A percentile compares a stretch with the other conserved stretches of the same genome.
These are phyloP conservation scores for Collybia sp. DNA, from an alignment of 768 basidiomycete genomes.

Conservation along the genomic window DNA sequence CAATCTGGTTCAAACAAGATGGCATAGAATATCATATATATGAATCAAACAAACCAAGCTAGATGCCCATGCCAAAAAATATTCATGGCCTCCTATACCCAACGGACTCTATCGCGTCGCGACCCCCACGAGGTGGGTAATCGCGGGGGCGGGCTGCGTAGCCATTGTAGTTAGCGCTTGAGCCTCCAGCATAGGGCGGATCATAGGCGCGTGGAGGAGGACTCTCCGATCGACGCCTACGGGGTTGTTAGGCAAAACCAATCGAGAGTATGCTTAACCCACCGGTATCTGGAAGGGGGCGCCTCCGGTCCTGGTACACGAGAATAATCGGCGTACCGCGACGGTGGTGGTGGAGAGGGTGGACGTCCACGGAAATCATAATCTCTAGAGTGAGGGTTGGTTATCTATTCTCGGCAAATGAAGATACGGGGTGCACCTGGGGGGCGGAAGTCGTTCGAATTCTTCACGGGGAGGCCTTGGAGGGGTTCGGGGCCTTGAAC, in stretches of 20 bases:
- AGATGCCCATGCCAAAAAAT: conserved; percentile 5
- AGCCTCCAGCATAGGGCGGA: conserved; percentile 33
- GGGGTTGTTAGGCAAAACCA: neutral
- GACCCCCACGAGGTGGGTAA: conserved; percentile 46
- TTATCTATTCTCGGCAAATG: neutral
- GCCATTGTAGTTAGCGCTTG: conserved; percentile 24
- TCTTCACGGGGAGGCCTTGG: conserved; percentile 56
- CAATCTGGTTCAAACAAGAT: no score
- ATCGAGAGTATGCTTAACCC: conserved; percentile 8
- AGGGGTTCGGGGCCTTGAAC: conserved; percentile 54
- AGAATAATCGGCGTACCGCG: conserved; percentile 49
- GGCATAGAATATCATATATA: no score
- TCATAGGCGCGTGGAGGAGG: conserved; percentile 53
- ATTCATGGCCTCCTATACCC: conserved; percentile 36
- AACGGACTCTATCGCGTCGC: conserved; percentile 36
- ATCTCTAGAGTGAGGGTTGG: conserved; percentile 35
- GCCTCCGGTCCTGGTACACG: conserved; percentile 40
- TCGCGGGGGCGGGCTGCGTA: conserved; percentile 44
- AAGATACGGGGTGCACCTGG: conserved; percentile 38
- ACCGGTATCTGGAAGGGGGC: conserved; percentile 44
- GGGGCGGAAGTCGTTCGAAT: conserved; percentile 49
- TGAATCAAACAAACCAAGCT: neutral
- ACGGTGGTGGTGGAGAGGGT: conserved; percentile 47
- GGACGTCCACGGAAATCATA: conserved; percentile 57
- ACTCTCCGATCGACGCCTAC: conserved; percentile 71